Evolutionary conservation across 2,329 filamentous ascomycete genomes (phyloP).

Genomic region (Neodidymelliopsis sp.): DNA sequence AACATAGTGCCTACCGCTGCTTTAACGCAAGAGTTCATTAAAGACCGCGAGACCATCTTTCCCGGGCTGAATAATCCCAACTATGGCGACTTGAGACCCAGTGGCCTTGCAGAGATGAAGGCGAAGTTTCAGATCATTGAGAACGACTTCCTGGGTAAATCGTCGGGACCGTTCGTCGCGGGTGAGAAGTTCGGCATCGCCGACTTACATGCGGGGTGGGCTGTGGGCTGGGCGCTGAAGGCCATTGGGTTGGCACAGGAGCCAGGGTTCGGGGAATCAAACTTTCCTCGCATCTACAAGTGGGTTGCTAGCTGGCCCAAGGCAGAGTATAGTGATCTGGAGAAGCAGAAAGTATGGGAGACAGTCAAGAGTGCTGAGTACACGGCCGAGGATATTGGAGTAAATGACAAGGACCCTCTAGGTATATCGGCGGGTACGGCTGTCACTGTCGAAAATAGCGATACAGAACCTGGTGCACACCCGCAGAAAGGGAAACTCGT

Average conservation of each 20-base stretch:
- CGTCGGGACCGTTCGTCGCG: background rate
- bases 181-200: slow-evolving; percentile 11
- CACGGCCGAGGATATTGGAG: slow-evolving; percentile 4
- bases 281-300: slow-evolving; percentile 6
- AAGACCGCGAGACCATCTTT: slow-evolving; percentile 12
- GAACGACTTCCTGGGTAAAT: slow-evolving; percentile 1
- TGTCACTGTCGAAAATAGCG: slow-evolving; percentile 5
- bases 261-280: background rate
- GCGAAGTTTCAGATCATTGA: slow-evolving; percentile 10
- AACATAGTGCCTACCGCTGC: slow-evolving; percentile 12
- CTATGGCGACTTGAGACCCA: slow-evolving; percentile 6
- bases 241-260: slow-evolving; percentile 2
- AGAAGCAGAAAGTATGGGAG: background rate
- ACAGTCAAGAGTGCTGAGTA: background rate
- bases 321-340: slow-evolving; percentile 2
- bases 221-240: slow-evolving; percentile 5
- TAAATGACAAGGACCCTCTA: slow-evolving; percentile 7
- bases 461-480: slow-evolving; percentile 10
- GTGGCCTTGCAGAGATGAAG: slow-evolving; percentile 12
- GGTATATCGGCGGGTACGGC: background rate
- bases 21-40: slow-evolving; percentile 6
- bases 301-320: slow-evolving; percentile 5
- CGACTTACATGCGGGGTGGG: slow-evolving; percentile 15
- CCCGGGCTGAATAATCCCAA: background rate
- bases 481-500: slow-evolving; percentile 14